Conservation (phyloP, 2,329 filamentous ascomycete genomes). For the Colletotrichum graminicola region DNA sequence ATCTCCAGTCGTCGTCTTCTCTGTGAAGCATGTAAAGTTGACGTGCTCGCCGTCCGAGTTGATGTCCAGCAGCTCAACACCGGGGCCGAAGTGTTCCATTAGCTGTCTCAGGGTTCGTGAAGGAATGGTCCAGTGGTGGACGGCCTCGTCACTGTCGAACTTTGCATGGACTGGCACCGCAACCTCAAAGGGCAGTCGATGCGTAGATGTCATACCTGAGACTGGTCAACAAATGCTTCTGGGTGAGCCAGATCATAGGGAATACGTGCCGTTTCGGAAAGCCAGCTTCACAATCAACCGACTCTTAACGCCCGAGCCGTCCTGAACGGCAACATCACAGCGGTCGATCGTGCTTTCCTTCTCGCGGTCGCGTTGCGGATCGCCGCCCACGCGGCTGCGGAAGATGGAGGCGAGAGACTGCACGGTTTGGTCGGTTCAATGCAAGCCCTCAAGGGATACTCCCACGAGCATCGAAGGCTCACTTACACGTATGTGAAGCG, state of each 20-base stretch:
- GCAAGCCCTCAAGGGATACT: conserved; percentile 7
- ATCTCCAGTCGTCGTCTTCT: conserved; percentile 77
- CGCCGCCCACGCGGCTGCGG: conserved; percentile 71
- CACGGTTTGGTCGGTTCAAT: neutral
- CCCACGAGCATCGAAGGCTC: neutral
- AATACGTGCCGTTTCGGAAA: conserved; percentile 73
- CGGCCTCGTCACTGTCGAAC: conserved; percentile 75
- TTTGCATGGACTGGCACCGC: conserved; percentile 81
- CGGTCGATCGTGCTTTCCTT: conserved; percentile 78
- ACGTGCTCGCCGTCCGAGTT: conserved; percentile 79
- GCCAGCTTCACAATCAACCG: conserved; percentile 80
- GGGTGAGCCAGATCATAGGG: neutral
- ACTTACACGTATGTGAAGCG: conserved; percentile 76
- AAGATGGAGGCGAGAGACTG: conserved; percentile 80
- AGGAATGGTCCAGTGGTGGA: conserved; percentile 79
- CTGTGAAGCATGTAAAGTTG: conserved; percentile 85
- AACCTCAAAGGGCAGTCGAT: conserved; percentile 80
- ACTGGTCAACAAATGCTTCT: conserved; percentile 18
- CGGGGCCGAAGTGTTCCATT: conserved; percentile 84
- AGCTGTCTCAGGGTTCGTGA: conserved; percentile 79
- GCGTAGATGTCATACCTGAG: conserved; percentile 79
- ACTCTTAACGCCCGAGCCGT: conserved; percentile 77
- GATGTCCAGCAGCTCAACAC: conserved; percentile 84
- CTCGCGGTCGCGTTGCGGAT: conserved; percentile 68
- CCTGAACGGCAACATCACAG: conserved; percentile 80